These are phyloP conservation scores for Biancaea sappan DNA, from an alignment of 306 rosid genomes.

Conservation along the genomic window DNA sequence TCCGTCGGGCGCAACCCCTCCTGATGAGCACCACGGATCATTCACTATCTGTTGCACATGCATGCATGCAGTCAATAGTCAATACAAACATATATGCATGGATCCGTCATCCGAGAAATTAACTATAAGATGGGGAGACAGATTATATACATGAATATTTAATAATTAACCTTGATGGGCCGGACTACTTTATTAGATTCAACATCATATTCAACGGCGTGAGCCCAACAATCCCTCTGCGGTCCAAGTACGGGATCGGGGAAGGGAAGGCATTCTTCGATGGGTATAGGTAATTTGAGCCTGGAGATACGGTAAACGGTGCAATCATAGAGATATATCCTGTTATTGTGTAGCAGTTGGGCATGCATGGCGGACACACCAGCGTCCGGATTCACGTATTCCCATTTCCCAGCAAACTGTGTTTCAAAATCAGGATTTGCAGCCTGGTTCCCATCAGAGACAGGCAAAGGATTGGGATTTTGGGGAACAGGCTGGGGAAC, in stretches of 20 bases:
- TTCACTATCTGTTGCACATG: slow-evolving; percentile 29
- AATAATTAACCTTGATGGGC: slow-evolving; percentile 84
- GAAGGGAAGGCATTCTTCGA: slow-evolving; percentile 57
- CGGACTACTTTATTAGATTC: slow-evolving; percentile 50
- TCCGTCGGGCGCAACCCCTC: slow-evolving; percentile 75
- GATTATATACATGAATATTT: too few species aligned
- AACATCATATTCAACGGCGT: slow-evolving; percentile 60
- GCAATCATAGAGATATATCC: slow-evolving; percentile 60
- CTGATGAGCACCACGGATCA: slow-evolving; percentile 96
- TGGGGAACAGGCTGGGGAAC: not conserved
- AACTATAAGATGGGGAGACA: not conserved
- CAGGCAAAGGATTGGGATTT: not conserved
- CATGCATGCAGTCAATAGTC: not conserved
- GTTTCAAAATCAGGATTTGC: slow-evolving; percentile 32
- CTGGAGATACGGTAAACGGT: slow-evolving; percentile 53
- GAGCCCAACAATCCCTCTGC: slow-evolving; percentile 65
- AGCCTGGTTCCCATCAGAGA: not conserved
- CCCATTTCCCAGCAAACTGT: slow-evolving; percentile 50
- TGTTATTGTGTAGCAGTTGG: slow-evolving; percentile 69
- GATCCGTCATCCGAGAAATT: too few species aligned
- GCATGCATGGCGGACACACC: slow-evolving; percentile 85
- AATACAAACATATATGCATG: not conserved
- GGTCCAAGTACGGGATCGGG: not conserved
- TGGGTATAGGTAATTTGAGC: slow-evolving; percentile 42
- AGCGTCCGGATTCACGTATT: slow-evolving; percentile 31